Conservation (phyloP, 331 rosid species). For the Prunus yedoensis region DNA sequence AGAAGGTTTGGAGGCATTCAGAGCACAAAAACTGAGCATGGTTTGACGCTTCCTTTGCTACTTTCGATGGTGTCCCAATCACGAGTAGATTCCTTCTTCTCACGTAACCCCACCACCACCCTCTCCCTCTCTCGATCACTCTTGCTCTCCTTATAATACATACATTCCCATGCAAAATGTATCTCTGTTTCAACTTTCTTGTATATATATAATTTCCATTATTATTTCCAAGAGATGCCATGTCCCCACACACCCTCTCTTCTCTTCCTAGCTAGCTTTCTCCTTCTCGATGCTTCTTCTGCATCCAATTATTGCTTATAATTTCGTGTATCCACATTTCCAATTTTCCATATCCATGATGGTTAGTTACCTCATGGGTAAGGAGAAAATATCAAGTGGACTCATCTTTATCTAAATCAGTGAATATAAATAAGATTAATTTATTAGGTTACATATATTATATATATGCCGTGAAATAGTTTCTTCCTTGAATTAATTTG, state of each 20-base stretch:
- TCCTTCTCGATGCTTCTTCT: neutral
- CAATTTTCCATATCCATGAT: constrained; percentile 9
- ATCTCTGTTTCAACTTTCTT: too few species aligned
- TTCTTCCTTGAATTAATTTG: too few species aligned
- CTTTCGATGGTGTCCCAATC: constrained; percentile 32
- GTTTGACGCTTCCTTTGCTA: constrained; percentile 43
- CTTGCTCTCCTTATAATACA: too few species aligned
- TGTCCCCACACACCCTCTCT: neutral
- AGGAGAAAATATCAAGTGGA: neutral
- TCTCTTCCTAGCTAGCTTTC: constrained; percentile 1
- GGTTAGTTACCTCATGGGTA: neutral
- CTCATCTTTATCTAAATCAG: neutral
- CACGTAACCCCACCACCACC: neutral
- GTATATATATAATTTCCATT: too few species aligned
- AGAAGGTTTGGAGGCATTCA: constrained; percentile 54
- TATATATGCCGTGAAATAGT: too few species aligned
- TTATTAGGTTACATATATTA: too few species aligned
- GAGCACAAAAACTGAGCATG: constrained; percentile 32
- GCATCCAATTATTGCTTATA: neutral
- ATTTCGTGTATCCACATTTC: neutral
- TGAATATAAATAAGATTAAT: too few species aligned
- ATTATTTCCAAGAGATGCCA: too few species aligned
- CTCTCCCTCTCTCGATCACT: neutral
- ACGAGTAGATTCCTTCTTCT: constrained; percentile 33
- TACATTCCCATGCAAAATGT: too few species aligned